Evolutionary conservation across 192 early-diverging fungal genomes (phyloP).

Genomic region (Haplosporangium gracile): DNA sequence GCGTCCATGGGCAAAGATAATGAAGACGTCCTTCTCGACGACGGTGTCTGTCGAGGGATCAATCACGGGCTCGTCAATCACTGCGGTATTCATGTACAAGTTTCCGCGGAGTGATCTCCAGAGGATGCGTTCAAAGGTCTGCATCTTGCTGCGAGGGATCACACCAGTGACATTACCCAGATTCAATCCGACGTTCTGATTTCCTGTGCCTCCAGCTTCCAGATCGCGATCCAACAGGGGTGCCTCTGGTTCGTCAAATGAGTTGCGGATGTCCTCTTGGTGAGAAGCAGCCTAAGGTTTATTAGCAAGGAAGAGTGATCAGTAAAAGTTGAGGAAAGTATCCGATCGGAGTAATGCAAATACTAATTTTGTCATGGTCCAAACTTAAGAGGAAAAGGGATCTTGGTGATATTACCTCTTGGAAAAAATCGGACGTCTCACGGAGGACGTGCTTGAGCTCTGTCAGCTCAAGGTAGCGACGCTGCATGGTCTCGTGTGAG

Average conservation of each 20-base stretch:
- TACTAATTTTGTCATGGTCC: background rate
- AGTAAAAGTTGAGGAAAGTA: background rate
- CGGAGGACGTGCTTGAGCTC: constrained; percentile 91
- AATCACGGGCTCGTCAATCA: constrained; percentile 91
- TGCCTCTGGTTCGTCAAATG: constrained; percentile 65
- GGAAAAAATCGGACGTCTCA: constrained; percentile 89
- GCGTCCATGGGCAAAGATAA: constrained; percentile 97
- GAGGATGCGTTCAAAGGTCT: constrained; percentile 94
- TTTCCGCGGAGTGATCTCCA: constrained; percentile 98
- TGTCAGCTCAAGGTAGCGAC: constrained; percentile 88
- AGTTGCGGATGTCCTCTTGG: constrained; percentile 60
- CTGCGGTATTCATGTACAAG: constrained; percentile 93
- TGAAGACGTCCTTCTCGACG: constrained; percentile 96
- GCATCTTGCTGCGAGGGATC: constrained; percentile 84
- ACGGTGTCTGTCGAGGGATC: constrained; percentile 90
- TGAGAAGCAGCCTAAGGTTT: constrained; percentile 47
- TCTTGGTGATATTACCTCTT: constrained; percentile 64
- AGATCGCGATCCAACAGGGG: constrained; percentile 74
- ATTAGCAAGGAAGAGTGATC: background rate
- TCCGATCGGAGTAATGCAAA: background rate
- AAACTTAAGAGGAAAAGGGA: background rate
- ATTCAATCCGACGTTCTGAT: constrained; percentile 59
- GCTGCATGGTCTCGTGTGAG: constrained; percentile 89
- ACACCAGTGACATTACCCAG: constrained; percentile 96
- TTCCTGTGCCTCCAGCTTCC: constrained; percentile 52